Conservation (phyloP, 2,329 filamentous ascomycete species). For the Apiospora saccharicola region DNA sequence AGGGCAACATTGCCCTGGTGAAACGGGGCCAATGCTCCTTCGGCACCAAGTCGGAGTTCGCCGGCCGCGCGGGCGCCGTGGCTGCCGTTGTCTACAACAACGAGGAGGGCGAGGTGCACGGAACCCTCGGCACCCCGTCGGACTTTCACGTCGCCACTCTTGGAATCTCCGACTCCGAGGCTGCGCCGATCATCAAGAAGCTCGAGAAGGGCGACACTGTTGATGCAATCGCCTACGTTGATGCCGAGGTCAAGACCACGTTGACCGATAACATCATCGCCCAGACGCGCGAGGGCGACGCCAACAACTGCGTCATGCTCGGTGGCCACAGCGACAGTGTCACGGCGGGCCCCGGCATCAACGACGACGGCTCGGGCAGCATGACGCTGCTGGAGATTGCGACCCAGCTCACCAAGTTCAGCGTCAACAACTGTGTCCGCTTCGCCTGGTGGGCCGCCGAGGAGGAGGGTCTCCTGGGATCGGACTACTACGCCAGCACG, state of each 20-base stretch:
- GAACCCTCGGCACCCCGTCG: slow-evolving; percentile 71
- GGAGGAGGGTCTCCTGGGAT: slow-evolving; percentile 71
- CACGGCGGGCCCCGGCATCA: slow-evolving; percentile 73
- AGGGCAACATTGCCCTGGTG: slow-evolving; percentile 74
- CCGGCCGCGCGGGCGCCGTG: slow-evolving; percentile 72
- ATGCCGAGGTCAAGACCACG: slow-evolving; percentile 62
- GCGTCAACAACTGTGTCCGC: slow-evolving; percentile 70
- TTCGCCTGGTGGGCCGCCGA: slow-evolving; percentile 75
- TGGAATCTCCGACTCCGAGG: slow-evolving; percentile 68
- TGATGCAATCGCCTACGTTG: slow-evolving; percentile 65
- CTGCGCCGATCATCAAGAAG: slow-evolving; percentile 60
- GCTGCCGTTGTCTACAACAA: slow-evolving; percentile 81
- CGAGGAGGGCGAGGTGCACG: slow-evolving; percentile 66
- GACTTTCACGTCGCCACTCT: slow-evolving; percentile 72
- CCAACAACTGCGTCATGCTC: slow-evolving; percentile 70
- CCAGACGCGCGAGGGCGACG: slow-evolving; percentile 65
- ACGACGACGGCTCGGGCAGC: slow-evolving; percentile 77
- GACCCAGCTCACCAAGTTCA: slow-evolving; percentile 62
- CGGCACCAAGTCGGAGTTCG: slow-evolving; percentile 72
- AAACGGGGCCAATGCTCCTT: slow-evolving; percentile 75
- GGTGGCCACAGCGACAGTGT: slow-evolving; percentile 72
- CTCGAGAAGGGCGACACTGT: slow-evolving; percentile 59
- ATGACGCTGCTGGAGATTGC: slow-evolving; percentile 69
- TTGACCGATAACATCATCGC: slow-evolving; percentile 68
- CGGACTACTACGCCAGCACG: slow-evolving; percentile 64